These are phyloP conservation scores for Epichloe baconii DNA, from an alignment of 2,329 filamentous ascomycete species.

Conservation along the genomic window DNA sequence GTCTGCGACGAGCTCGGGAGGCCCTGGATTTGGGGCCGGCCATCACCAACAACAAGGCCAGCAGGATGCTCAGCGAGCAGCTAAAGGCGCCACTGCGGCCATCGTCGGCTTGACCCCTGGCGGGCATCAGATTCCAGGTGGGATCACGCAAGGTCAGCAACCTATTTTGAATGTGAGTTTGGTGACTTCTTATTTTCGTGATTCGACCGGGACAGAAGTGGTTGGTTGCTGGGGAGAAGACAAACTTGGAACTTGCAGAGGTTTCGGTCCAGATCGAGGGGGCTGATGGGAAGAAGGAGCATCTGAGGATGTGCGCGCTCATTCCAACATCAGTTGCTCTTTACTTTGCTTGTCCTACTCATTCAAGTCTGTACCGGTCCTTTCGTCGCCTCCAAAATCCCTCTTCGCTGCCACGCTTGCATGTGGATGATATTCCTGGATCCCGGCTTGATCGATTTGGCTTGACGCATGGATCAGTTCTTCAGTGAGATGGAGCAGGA, in stretches of 20 bases:
- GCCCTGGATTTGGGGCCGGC: slow-evolving; percentile 56
- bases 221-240: not conserved
- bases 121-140: slow-evolving; percentile 25
- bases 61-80: slow-evolving; percentile 48
- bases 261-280: not conserved
- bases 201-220: not conserved
- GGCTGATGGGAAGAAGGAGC: not conserved
- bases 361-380: not conserved
- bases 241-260: not conserved
- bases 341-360: not conserved
- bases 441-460: not conserved
- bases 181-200: not conserved
- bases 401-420: not conserved
- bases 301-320: not conserved
- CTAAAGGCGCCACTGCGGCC: slow-evolving; percentile 26
- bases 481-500: not conserved
- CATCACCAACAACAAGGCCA: slow-evolving; percentile 32
- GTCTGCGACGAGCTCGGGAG: slow-evolving; percentile 45
- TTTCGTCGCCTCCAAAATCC: not conserved
- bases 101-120: slow-evolving; percentile 33
- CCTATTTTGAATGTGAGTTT: slow-evolving; percentile 39
- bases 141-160: slow-evolving; percentile 29
- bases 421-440: not conserved
- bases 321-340: not conserved
- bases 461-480: not conserved